These are phyloP conservation scores for Phaffomyces opuntiae DNA, from an alignment of 805 yeast genomes.

Conservation along the genomic window DNA sequence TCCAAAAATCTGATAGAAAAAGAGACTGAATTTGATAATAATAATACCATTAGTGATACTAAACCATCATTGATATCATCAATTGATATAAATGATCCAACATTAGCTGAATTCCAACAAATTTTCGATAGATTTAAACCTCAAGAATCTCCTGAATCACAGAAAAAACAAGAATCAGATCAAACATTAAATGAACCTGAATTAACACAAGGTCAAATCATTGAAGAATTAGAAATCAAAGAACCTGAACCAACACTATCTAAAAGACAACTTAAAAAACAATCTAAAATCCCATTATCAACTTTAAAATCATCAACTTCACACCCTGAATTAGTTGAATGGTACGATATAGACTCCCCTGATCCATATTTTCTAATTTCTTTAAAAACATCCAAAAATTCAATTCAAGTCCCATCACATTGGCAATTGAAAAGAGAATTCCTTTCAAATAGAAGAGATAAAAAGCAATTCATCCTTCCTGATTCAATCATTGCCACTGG, in stretches of 20 bases:
- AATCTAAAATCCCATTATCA: slow-evolving; percentile 57
- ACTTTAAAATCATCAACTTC: slow-evolving; percentile 52
- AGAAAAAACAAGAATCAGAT: slow-evolving; percentile 5
- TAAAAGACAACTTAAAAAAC: slow-evolving; percentile 44
- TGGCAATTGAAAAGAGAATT: slow-evolving; percentile 81
- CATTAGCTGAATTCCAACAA: slow-evolving; percentile 27
- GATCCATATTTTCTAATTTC: slow-evolving; percentile 65
- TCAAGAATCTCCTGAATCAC: slow-evolving; percentile 6
- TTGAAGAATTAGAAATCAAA: slow-evolving; percentile 21
- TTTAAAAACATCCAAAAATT: slow-evolving; percentile 59
- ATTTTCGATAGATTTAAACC: slow-evolving; percentile 31
- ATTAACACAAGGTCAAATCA: slow-evolving; percentile 23
- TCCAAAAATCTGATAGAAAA: neutral
- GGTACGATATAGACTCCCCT: slow-evolving; percentile 80
- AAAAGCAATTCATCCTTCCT: slow-evolving; percentile 72
- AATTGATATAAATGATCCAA: slow-evolving; percentile 22
- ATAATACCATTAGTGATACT: neutral
- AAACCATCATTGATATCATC: slow-evolving; percentile 17
- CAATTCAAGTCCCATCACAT: slow-evolving; percentile 72
- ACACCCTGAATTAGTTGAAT: slow-evolving; percentile 71
- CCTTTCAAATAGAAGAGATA: slow-evolving; percentile 57
- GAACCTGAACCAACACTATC: slow-evolving; percentile 24
- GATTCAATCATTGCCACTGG: slow-evolving; percentile 75
- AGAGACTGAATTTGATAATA: neutral
- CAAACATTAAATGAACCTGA: neutral